phyloP scores from a whole-genome alignment of 148 eudicot species.

The Camellia japonica region DNA sequence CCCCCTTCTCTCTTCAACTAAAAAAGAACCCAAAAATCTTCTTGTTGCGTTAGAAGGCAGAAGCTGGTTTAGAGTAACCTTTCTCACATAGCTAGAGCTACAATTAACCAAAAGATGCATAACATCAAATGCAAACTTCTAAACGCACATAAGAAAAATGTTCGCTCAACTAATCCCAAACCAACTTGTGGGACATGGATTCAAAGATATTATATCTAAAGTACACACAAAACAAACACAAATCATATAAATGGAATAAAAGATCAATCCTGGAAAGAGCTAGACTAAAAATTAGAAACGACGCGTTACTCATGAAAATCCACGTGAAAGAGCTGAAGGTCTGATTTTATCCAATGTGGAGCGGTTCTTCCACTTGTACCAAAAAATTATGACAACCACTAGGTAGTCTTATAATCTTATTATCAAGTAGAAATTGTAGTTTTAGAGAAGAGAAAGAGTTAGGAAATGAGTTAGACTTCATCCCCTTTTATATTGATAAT shows the following conservation, averaged over 20 bases:
- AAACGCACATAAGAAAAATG: background rate
- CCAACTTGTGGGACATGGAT: background rate
- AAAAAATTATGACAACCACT: no score
- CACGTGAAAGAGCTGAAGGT: no score
- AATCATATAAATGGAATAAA: background rate
- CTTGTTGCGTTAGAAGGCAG: background rate
- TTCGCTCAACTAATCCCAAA: background rate
- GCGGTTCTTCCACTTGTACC: no score
- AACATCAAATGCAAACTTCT: background rate
- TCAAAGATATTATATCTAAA: background rate
- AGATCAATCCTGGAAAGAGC: background rate
- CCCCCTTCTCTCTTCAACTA: background rate
- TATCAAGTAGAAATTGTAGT: no score
- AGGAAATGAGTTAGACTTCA: no score
- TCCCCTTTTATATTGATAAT: no score
- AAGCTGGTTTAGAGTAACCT: background rate
- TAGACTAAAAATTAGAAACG: no score
- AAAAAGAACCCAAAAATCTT: background rate
- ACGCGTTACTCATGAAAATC: no score
- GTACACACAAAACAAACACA: background rate
- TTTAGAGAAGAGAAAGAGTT: no score
- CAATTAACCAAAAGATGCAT: background rate
- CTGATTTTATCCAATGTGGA: no score
- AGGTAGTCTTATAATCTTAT: no score
- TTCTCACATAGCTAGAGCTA: background rate